These are phyloP conservation scores for Solanum sparsipilum DNA, from an alignment of 257 asterid species.

Conservation along the genomic window DNA sequence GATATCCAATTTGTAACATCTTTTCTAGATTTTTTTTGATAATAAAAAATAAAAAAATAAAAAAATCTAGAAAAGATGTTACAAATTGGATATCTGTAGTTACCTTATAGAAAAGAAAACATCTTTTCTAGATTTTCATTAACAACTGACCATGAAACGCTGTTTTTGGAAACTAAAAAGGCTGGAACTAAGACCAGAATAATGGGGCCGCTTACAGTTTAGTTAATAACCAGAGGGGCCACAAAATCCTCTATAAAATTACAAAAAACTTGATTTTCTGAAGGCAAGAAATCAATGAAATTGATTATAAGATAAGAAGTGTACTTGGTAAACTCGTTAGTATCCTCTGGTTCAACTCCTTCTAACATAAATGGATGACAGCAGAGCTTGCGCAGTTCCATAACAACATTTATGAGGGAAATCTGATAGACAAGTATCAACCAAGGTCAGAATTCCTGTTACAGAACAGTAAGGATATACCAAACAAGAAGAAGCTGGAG, in stretches of 20 bases:
- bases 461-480: background rate
- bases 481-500: slow-evolving; percentile 9
- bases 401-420: slow-evolving; percentile 90
- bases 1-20: background rate
- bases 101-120: background rate
- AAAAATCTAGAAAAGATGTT: too few species aligned
- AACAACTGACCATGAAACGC: background rate
- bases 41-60: too few species aligned
- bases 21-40: background rate
- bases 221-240: background rate
- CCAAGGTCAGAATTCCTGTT: slow-evolving; percentile 2
- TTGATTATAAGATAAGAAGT: background rate
- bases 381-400: slow-evolving; percentile 98
- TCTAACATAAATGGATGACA: slow-evolving; percentile 97
- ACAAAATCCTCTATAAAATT: background rate
- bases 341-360: slow-evolving; percentile 96
- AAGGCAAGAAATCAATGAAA: background rate
- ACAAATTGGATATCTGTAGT: too few species aligned
- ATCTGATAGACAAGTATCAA: slow-evolving; percentile 41
- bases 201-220: background rate
- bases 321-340: slow-evolving; percentile 67
- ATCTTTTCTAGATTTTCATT: background rate
- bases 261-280: background rate
- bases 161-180: background rate
- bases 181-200: background rate